Evolutionary conservation across 2,329 filamentous ascomycete genomes (phyloP).

Genomic region (Beauveria sp.): DNA sequence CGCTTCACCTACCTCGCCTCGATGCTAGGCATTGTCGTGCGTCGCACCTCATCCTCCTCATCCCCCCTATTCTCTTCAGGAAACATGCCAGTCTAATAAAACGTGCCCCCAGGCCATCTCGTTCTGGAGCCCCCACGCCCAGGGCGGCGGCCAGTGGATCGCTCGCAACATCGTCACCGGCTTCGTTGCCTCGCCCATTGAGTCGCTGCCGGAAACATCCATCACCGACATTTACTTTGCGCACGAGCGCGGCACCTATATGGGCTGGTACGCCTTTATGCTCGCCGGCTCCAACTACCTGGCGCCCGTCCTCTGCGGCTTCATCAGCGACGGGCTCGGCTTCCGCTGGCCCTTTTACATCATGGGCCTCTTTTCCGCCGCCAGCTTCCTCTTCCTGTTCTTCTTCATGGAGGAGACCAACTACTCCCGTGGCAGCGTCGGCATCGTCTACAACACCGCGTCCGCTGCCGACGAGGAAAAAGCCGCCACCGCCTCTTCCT

Average conservation of each 20-base stretch:
- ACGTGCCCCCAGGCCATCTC: background rate
- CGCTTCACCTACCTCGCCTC: constrained; percentile 31
- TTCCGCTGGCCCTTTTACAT: constrained; percentile 38
- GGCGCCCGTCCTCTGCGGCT: constrained; percentile 36
- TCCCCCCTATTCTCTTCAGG: background rate
- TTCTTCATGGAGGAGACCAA: constrained; percentile 54
- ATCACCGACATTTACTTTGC: constrained; percentile 35
- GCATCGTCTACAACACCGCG: constrained; percentile 4
- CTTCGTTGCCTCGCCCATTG: constrained; percentile 37
- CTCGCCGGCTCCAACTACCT: constrained; percentile 34
- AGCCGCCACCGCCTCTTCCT: background rate
- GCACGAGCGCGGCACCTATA: constrained; percentile 36
- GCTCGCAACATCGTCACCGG: constrained; percentile 36
- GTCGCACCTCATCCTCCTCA: background rate
- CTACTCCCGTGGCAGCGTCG: constrained; percentile 31
- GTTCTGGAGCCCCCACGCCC: constrained; percentile 30
- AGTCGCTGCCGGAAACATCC: constrained; percentile 37
- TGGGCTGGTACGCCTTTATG: constrained; percentile 33
- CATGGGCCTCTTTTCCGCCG: constrained; percentile 30
- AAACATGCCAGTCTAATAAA: background rate
- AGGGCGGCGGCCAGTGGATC: constrained; percentile 35
- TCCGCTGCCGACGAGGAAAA: background rate
- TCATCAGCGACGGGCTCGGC: constrained; percentile 34
- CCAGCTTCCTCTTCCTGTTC: constrained; percentile 34
- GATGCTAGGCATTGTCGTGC: constrained; percentile 23